phyloP scores from a whole-genome alignment of 108 stramenopile genomes.

The Chaetoceros muelleri region DNA sequence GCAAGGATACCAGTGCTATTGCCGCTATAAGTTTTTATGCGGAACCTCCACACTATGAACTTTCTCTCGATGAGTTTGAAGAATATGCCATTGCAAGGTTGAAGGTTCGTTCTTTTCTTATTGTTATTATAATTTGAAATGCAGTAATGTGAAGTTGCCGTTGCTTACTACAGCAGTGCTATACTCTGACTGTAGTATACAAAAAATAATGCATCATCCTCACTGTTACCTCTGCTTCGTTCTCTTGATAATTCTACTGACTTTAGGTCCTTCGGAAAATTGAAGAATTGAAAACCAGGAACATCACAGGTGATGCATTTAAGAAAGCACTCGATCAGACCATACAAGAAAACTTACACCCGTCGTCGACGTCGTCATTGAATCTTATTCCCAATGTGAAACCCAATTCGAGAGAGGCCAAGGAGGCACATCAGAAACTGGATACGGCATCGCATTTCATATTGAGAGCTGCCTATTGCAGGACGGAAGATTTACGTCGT shows the following conservation, averaged over 20 bases:
- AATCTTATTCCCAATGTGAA: constrained; percentile 25
- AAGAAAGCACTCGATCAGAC: constrained; percentile 17
- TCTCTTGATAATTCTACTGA: not conserved
- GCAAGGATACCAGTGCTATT: not conserved
- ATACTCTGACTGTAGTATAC: too few relatives aligned
- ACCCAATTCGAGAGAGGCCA: constrained; percentile 3
- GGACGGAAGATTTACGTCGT: constrained; percentile 74
- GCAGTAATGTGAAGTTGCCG: not conserved
- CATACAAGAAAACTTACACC: constrained; percentile 8
- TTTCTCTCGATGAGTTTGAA: constrained; percentile 80
- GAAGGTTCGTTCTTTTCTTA: constrained; percentile 38
- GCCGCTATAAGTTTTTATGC: constrained; percentile 27
- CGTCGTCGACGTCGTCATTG: constrained; percentile 18
- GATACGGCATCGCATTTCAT: constrained; percentile 95
- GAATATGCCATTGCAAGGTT: constrained; percentile 74
- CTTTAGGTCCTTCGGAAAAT: constrained; percentile 85
- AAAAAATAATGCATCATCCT: constrained; percentile 1
- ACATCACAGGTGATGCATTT: constrained; percentile 31
- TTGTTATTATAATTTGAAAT: not conserved
- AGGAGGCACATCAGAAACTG: constrained; percentile 21
- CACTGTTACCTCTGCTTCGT: not conserved
- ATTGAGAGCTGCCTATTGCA: constrained; percentile 90
- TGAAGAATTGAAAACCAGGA: constrained; percentile 79
- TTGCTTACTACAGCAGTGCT: too few relatives aligned
- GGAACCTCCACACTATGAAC: constrained; percentile 43